Evolutionary conservation across 352 stramenopile genomes (phyloP).

Genomic region (Peronospora farinosa): DNA sequence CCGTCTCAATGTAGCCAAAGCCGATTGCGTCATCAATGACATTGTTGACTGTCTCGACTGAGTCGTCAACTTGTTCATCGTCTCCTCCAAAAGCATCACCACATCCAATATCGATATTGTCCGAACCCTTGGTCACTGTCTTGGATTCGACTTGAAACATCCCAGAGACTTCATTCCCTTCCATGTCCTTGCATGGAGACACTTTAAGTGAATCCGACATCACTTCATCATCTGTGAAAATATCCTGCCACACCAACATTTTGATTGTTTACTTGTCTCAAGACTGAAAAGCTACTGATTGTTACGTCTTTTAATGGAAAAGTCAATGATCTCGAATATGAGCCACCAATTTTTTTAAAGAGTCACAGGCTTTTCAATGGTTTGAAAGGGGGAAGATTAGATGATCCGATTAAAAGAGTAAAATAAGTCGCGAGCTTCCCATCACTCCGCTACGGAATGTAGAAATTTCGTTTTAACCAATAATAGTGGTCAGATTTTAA

Average conservation of each 20-base stretch:
- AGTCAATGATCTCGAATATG: slow-evolving; percentile 7
- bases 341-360: slow-evolving; percentile 31
- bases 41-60: slow-evolving; percentile 61
- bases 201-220: slow-evolving; percentile 62
- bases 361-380: not conserved
- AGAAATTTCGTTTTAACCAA: no score
- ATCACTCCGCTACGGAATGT: no score
- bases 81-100: slow-evolving; percentile 53
- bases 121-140: slow-evolving; percentile 45
- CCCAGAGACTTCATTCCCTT: slow-evolving; percentile 46
- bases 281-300: slow-evolving; percentile 18
- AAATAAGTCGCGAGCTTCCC: no score
- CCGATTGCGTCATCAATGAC: slow-evolving; percentile 50
- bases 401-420: no score
- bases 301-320: slow-evolving; percentile 11
- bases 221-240: slow-evolving; percentile 64
- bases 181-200: slow-evolving; percentile 38
- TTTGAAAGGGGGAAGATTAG: no score
- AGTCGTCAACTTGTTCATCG: slow-evolving; percentile 39
- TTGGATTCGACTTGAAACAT: slow-evolving; percentile 55
- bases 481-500: no score
- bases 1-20: slow-evolving; percentile 57
- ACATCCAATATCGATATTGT: slow-evolving; percentile 56
- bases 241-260: slow-evolving; percentile 66
- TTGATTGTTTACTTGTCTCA: slow-evolving; percentile 20